Base-by-base conservation (phyloP, 192 early-diverging fungal genomes). In the Backusella psychrophila region DNA sequence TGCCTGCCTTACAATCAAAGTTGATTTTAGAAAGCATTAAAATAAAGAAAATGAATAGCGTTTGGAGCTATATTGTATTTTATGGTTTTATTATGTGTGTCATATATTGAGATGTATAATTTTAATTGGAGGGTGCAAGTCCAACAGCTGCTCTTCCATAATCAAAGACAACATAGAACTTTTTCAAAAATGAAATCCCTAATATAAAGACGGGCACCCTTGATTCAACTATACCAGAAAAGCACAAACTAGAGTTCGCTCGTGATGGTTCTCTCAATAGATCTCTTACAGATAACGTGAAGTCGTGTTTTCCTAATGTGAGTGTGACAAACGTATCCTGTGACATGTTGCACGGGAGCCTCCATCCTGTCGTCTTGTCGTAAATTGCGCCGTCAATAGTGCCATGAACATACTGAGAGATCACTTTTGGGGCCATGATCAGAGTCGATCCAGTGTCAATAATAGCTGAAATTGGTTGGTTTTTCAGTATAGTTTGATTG, bases 381-480 rank as follows among this genome's bases (percentile, higher is more conserved):
- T 72, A 49, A 0, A 73, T n/a, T 34, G 87, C 76, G 11, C 82
- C 80, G 0, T 80, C 79, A 36, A 90, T 87, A 6, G 26, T 66
- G 6, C 53, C 49, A 73, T 90, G 87, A 29, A 90, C 78, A 59
- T 67, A 67, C 1, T 81, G 59, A 0, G 84, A 71, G 15, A 85
- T 73, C 0, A 36, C 63, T 8, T 77, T 23, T 4, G 89, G 87
- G 0, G 85, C 63, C 79, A 93, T 72, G 59, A 88, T 76, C 1
- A 87, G 73, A 4, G 88, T 85, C n/a, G 89, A 88, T 11, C 89
- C 89, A 19, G 88, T 89, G 66, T 90, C 89, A 21, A 90, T 83
- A 11, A 86, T 81, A 14, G 85, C 84, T 29, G 56, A 26, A 2
- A 56, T 26, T 0, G 15, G 21, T 11, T 31, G 29, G 3, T n/a